Base-by-base conservation (phyloP, 805 yeast genomes). In the Zygotorulaspora florentina region DNA sequence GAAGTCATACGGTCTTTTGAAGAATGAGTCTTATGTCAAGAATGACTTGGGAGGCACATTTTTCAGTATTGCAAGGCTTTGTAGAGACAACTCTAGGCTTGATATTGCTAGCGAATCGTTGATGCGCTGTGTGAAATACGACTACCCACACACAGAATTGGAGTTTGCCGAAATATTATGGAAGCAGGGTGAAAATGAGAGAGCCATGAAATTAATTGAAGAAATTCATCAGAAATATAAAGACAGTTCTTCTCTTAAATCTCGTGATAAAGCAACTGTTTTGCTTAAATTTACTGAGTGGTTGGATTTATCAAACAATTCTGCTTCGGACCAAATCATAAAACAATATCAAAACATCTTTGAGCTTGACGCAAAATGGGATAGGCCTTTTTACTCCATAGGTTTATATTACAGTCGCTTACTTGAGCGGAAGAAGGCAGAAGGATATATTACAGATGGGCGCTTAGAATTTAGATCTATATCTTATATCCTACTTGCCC, bases 141-240 rank as follows among this genome's bases (percentile, higher is more conserved):
- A 58, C 1, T 66, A 70, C 25, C 58, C 65, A 6, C 69, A 70
- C 18, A 82, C 85, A 6, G 83, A 82, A 47, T 65, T 85, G 33
- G 96, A 89, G 60, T 83, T 85, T 62, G 83, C 96, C 0, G 81
- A 85, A 46, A 72, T 93, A 8, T 65, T 88, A 33, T 91, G 98
- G 97, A 83, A 81, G 3, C 87, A 86, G 59, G 96, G 95, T 1
- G 95, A 88, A 51, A 87, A 80, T 48, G 77, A 89, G 18, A 83
- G 88, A 54, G 98, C 98, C 0, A 73, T 91, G 36, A 81, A 84
- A 42, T 71, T 79, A 7, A 68, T 87, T 30, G 74, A 58, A 36
- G 69, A 64, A 40, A 64, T 64, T 4, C 53, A 62, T 35, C 51
- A 55, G 16, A 56, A 46, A 43, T 45, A 56, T 36, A 48, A 45